Evolutionary conservation across 73 alveolate species (phyloP).

Genomic region (Tetrahymena thermophila): DNA sequence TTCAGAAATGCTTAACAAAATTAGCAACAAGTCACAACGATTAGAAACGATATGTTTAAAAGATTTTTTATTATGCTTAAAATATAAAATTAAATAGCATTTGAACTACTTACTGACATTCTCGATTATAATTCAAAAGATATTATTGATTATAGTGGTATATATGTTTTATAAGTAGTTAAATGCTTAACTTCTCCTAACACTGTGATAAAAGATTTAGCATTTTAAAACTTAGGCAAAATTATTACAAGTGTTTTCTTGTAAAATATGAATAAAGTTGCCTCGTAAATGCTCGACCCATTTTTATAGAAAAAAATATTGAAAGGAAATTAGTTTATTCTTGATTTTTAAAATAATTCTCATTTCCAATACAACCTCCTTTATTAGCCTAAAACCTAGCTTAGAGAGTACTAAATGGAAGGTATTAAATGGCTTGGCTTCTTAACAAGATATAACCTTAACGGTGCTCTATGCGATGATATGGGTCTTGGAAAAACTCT

Average conservation of each 20-base stretch:
- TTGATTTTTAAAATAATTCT: not conserved
- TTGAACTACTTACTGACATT: not conserved
- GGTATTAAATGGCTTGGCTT: conserved; percentile 95
- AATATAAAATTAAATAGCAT: not conserved
- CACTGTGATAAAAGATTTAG: not conserved
- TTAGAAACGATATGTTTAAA: not conserved
- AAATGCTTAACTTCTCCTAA: not conserved
- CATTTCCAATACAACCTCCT: not conserved
- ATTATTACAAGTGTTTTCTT: not conserved
- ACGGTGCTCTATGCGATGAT: conserved; percentile 98
- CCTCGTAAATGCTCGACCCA: not conserved
- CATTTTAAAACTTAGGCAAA: not conserved
- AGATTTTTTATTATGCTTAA: not conserved
- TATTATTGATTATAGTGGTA: not conserved
- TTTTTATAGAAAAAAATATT: not conserved
- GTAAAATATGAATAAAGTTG: not conserved
- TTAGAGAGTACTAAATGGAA: conserved; percentile 90
- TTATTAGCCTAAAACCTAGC: not conserved
- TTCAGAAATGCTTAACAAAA: not conserved
- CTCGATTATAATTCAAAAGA: not conserved
- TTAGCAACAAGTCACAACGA: not conserved
- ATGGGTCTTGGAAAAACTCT: conserved; percentile 97
- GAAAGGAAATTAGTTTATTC: not conserved
- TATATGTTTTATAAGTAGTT: not conserved
- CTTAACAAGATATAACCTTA: conserved; percentile 80